These are phyloP conservation scores for Candida nitratophila DNA, from an alignment of 805 yeast genomes.

Conservation along the genomic window DNA sequence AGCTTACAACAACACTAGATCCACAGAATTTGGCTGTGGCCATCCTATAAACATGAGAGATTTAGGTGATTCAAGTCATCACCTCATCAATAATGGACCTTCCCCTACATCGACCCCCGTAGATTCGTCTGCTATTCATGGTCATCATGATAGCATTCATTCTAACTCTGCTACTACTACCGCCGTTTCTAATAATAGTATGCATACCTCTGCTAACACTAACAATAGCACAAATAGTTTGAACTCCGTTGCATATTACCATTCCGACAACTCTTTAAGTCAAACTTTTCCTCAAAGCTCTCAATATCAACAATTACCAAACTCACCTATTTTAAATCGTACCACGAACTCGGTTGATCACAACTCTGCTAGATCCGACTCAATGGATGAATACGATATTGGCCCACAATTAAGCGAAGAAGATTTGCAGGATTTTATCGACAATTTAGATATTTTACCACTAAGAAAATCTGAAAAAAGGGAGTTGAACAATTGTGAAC, in stretches of 20 bases:
- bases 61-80: background rate
- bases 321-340: background rate
- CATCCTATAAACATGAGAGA: background rate
- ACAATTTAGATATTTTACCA: background rate
- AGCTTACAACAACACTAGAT: background rate
- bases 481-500: background rate
- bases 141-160: too few species aligned
- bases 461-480: conserved; percentile 1
- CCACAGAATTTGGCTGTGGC: too few species aligned
- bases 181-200: too few species aligned
- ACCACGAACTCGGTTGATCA: background rate
- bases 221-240: too few species aligned
- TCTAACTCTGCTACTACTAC: too few species aligned
- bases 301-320: background rate
- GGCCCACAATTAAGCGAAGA: background rate
- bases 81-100: background rate
- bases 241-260: too few species aligned
- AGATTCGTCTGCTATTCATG: background rate
- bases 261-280: too few species aligned
- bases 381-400: background rate
- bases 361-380: background rate
- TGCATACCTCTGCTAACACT: too few species aligned
- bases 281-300: background rate
- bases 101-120: background rate
- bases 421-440: background rate